A percentile compares a stretch with the other conserved stretches of the same genome.
These are phyloP conservation scores for Rhinocladiella similis DNA, from an alignment of 2,329 filamentous ascomycete genomes.

Conservation along the genomic window DNA sequence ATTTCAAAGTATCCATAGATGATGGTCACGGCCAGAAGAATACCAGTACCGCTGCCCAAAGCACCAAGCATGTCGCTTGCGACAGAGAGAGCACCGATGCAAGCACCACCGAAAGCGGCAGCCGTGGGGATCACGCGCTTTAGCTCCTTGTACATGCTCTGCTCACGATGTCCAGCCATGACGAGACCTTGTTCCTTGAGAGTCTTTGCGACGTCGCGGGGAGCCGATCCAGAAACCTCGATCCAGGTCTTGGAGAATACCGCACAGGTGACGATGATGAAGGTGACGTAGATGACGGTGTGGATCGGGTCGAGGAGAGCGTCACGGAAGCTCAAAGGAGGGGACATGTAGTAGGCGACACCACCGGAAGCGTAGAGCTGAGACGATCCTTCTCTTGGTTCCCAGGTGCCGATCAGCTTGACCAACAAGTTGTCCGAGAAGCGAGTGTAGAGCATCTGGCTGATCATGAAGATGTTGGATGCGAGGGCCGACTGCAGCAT, in stretches of 20 bases:
- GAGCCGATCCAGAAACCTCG: slow-evolving; percentile 96
- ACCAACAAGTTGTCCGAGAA: slow-evolving; percentile 99
- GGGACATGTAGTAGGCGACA: slow-evolving; percentile 99
- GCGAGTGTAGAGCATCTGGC: slow-evolving; percentile 98
- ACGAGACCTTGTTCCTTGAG: slow-evolving; percentile 99
- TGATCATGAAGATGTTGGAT: slow-evolving; percentile 98
- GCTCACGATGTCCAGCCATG: slow-evolving; percentile 98
- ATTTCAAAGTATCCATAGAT: slow-evolving; percentile 99
- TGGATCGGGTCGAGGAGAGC: slow-evolving; percentile 96
- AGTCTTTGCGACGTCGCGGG: slow-evolving; percentile 97
- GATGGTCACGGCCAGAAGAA: slow-evolving; percentile 96
- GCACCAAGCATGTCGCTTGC: slow-evolving; percentile 94
- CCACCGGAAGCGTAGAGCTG: slow-evolving; percentile 93
- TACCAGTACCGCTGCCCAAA: slow-evolving; percentile 95
- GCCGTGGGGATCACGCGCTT: slow-evolving; percentile 99
- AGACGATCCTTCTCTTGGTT: slow-evolving; percentile 91
- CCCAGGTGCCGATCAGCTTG: slow-evolving; percentile 96
- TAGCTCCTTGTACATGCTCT: slow-evolving; percentile 99
- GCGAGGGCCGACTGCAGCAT: slow-evolving; percentile 99
- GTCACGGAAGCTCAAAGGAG: slow-evolving; percentile 95
- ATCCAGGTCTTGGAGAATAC: slow-evolving; percentile 99
- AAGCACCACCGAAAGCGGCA: slow-evolving; percentile 96
- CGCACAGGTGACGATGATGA: slow-evolving; percentile 97
- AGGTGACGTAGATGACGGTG: slow-evolving; percentile 90
- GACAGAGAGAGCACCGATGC: slow-evolving; percentile 96